Evolutionary conservation across 208 protist species (phyloP), one percentile per base, ranked within the genome.

Genomic region (Trypanosomatidae sp.): DNA sequence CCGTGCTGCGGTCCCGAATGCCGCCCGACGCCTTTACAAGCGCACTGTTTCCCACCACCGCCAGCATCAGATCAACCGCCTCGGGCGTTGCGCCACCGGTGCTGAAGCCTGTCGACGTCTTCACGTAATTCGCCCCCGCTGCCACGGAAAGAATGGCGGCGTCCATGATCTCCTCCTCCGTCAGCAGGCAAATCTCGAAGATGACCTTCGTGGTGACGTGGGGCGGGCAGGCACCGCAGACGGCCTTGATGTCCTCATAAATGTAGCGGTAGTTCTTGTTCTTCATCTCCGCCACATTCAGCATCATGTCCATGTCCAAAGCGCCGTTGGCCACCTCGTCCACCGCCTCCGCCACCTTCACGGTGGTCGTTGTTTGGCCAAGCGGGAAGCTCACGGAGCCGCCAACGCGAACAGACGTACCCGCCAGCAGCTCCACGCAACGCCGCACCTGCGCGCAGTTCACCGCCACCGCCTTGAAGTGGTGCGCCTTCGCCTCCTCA

Each of bases 101-200:
- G 76, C 86, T 90, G 78, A 99, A 98, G 19, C 98, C 98, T 22
- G 97, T 99, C 4, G 94, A 98, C 0, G 98, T 99, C 85, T 99
- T 99, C 62, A 99, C 96, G 69, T 91, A 99, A n/a, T 74, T 71
- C 6, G 95, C 97, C 15, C 89, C 91, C 8, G 94, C 95, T 5
- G 94, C 82, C 12, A 92, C 88, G 33, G 76, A 87, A 13, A 98
- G 68, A 30, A 99, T 90, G 59, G 73, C 93, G 19, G 76, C 83
- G 74, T 98, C 98, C 55, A 98, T 92, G 73, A 98, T 97, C 71
- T 98, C 82, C 53, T 98, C 89, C 28, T 89, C 74, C 2, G 81
- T 86, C 19, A 98, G 77, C 13, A 97, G 87, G 73, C 95, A 98
- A 2, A 91, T 97, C 73, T 99, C 98, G 46, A 99, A 76, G 68